Evolutionary conservation across 768 basidiomycete genomes (phyloP).

Genomic region (Russula abietina): DNA sequence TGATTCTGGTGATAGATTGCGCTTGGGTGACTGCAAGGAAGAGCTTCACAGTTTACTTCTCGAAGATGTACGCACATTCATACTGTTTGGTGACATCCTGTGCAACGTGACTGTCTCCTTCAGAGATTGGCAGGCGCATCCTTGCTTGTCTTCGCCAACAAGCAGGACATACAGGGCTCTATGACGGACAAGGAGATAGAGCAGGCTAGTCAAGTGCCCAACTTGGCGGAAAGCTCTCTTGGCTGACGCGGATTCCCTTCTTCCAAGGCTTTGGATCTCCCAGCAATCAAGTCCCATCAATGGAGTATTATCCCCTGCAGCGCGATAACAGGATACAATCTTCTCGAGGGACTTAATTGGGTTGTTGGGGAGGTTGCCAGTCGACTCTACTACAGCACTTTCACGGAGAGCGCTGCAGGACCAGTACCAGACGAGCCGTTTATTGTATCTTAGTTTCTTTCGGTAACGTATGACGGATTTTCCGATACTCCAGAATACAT

Average conservation of each 20-base stretch:
- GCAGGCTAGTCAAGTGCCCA: slow-evolving; percentile 49
- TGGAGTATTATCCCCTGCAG: slow-evolving; percentile 92
- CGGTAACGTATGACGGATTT: not conserved
- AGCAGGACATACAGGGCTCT: slow-evolving; percentile 89
- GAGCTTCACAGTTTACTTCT: slow-evolving; percentile 82
- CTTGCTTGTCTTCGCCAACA: slow-evolving; percentile 93
- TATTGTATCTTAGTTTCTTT: slow-evolving; percentile 4
- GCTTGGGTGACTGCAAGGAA: slow-evolving; percentile 83
- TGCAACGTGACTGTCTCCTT: slow-evolving; percentile 1
- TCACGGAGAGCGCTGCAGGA: not conserved
- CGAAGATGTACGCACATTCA: slow-evolving; percentile 65
- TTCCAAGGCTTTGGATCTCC: slow-evolving; percentile 70
- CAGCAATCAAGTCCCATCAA: slow-evolving; percentile 76
- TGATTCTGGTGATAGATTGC: slow-evolving; percentile 86
- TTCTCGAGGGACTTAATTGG: slow-evolving; percentile 87
- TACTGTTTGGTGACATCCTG: not conserved
- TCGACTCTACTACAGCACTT: slow-evolving; percentile 76
- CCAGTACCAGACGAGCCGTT: not conserved
- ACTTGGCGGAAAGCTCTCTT: not conserved
- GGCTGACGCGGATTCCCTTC: slow-evolving; percentile 4
- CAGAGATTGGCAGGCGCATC: slow-evolving; percentile 95
- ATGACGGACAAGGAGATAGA: slow-evolving; percentile 79
- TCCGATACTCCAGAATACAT: not conserved
- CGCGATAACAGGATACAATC: slow-evolving; percentile 81
- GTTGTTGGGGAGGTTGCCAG: slow-evolving; percentile 82